Evolutionary conservation across 2,329 filamentous ascomycete genomes (phyloP), one percentile per base, ranked within the genome.

Genomic region (Aspergillus sp.): DNA sequence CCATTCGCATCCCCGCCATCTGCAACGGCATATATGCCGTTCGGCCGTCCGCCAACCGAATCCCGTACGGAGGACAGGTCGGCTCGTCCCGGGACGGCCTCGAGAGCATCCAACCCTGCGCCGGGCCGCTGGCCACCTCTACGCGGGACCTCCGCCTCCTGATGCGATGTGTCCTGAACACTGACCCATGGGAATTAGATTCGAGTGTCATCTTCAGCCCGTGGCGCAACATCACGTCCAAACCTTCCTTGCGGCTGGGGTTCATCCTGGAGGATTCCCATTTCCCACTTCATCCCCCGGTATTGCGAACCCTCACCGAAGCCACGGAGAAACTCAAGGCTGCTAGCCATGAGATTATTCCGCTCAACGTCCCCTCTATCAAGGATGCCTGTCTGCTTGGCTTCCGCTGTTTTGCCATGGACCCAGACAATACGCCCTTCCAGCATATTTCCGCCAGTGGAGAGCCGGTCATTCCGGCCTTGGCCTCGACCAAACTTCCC

Each of bases 221-320:
- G 0, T 77, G 72, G 72, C 55, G 62, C 14, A 36, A 33, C 1
- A 36, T 59, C 1, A 20, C 28, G 1, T 13, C 13, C 20, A 28
- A 17, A 25, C 37, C 40, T 17, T 47, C 42, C 13, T 40, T 75
- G 3, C 60, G 57, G 0, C 66, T 77, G 24, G 73, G 73, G 0
- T 40, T 75, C 1, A 45, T 72, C 8, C 36, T 61, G 2, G 66
- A 68, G 27, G 67, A 73, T 40, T 52, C 61, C 0, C 49, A 64
- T 2, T 66, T 66, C 17, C 69, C 68, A 0, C 51, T 74, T 0
- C 69, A 73, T 15, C 71, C 73, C 0, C 67, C 71, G 0, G 61
- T 75, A 1, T 59, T 55, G 1, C 57, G 68, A 2, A 57, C 66
- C 1, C 38, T 75, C 1, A 52, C 65, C 4, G 51, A 44, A 1